Evolutionary conservation across 2,329 filamentous ascomycete genomes (phyloP), one percentile per base, ranked within the genome.

Genomic region (Teratosphaeria destructans): DNA sequence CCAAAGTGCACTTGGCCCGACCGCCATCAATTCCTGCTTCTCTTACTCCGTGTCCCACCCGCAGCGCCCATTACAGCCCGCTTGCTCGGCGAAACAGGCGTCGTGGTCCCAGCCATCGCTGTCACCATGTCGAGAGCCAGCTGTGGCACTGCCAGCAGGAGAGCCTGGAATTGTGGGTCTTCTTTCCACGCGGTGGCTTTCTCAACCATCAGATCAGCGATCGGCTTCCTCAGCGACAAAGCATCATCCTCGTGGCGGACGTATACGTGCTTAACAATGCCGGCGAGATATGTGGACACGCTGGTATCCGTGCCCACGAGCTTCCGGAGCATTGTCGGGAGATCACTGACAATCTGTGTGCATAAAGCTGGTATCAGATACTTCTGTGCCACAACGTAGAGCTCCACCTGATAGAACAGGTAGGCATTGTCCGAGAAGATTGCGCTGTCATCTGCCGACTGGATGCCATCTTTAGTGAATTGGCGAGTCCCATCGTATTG

Each of bases 311-410:
- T 26, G 12, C 23, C 49, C 37, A 43, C 23, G 26, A 54, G 23
- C 16, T 43, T 27, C 12, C 29, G 19, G 6, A 60, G 59, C 37
- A 60, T 55, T 1, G 16, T 23, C 14, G 56, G 52, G 27, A 61
- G 47, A 19, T 54, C 32, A 39, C 10, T 27, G 16, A 16, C 5
- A 39, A 61, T 56, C 12, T 59, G 39, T 29, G 43, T 23, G 53
- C 35, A 54, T 5, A 61, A n/a, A 8, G 52, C 29, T 11, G 53
- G 54, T 3, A 62, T 53, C 12, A 59, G 27, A 54, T 62, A 62
- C 34, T 62, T 62, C n/a, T 47, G 27, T 1, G 60, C 60, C 6
- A 29, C 35, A n/a, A 56, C 56, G 35, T 60, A 53, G 8, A 62
- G 23, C n/a, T 60, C 43, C 35, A 60, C 56, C 14, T 37, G 11